Evolutionary conservation across 768 basidiomycete species (phyloP), one percentile per base, ranked within the genome.

Genomic region (Collybiopsis confluens): DNA sequence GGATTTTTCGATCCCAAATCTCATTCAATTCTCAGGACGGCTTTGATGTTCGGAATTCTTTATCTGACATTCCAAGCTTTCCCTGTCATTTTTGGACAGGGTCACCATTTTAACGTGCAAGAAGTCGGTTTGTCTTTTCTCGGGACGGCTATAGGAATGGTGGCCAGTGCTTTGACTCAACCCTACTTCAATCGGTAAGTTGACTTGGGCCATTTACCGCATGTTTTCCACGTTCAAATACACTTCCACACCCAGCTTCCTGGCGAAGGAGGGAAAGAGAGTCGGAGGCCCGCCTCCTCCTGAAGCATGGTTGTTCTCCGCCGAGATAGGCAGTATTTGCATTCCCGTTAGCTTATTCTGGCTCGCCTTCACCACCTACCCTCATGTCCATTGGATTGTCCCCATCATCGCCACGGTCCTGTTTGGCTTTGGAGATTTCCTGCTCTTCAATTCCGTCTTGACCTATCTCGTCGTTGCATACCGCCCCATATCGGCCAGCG

Each of bases 401-500:
- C 83, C 85, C 7, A 81, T 89, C 60, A 65, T 88, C 27, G 81
- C 79, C 3, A 82, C 80, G 2, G 63, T 82, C 1, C 85, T 85
- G 0, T 89, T 88, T 61, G 88, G 88, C 3, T 56, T 71, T 1
- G 82, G 83, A 2, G 69, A 78, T 1, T 88, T 83, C 60, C 87
- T 80, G 57, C 80, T 83, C 38, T 92, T 86, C 69, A 83, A 83
- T 1, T 79, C 80, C 7, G 81, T 81, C 2, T 88, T 88, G 68
- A 85, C 81, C 4, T 88, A 88, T 66, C 74, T 88, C 50, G 82
- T 88, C 53, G 83, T 83, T 44, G 75, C 81, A 1, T 88, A 88
- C 64, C 73, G 79, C 21, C 81, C 85, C 11, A 83, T 85, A 63
- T 79, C 76, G 7, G 84, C 85, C 1, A 84, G 82, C 38, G 86